These are phyloP conservation scores for Thymus mandschuricus DNA, from an alignment of 257 asterid genomes.

Conservation along the genomic window DNA sequence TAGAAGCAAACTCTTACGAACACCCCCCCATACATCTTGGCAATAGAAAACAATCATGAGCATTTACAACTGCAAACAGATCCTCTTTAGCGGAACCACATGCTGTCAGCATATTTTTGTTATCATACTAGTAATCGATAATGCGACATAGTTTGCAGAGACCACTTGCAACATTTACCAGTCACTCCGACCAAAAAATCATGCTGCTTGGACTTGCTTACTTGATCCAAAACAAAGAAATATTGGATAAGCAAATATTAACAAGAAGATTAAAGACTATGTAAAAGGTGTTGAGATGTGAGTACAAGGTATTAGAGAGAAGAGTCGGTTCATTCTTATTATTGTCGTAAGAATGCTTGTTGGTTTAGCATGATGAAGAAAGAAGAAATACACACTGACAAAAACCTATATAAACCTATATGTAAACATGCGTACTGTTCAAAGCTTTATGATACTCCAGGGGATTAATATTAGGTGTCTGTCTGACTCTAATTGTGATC, in stretches of 20 bases:
- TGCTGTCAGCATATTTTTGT: constrained; percentile 7
- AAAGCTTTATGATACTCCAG: not conserved
- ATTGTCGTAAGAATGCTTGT: not conserved
- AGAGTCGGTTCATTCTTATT: constrained; percentile 7
- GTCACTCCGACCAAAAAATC: constrained; percentile 7
- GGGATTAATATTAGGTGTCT: constrained; percentile 14
- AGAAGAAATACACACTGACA: constrained; percentile 7
- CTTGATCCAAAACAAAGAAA: not conserved
- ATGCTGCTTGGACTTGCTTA: constrained; percentile 25
- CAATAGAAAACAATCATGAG: constrained; percentile 18
- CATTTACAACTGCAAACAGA: not conserved
- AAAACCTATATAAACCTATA: not conserved
- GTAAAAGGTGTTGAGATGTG: constrained; percentile 9
- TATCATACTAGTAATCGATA: constrained; percentile 13
- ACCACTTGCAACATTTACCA: constrained; percentile 16
- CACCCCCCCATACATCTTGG: constrained; percentile 17
- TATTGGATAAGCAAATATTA: not conserved
- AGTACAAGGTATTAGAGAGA: not conserved
- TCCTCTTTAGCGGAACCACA: constrained; percentile 20
- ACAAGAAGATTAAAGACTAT: not conserved
- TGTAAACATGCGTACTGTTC: not conserved
- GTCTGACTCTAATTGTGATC: constrained; percentile 10
- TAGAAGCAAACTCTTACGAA: constrained; percentile 13
- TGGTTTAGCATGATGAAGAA: constrained; percentile 20
- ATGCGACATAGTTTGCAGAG: constrained; percentile 1